Evolutionary conservation across 495 filamentous ascomycete genomes (phyloP).

Genomic region (Neurospora sublineolata): DNA sequence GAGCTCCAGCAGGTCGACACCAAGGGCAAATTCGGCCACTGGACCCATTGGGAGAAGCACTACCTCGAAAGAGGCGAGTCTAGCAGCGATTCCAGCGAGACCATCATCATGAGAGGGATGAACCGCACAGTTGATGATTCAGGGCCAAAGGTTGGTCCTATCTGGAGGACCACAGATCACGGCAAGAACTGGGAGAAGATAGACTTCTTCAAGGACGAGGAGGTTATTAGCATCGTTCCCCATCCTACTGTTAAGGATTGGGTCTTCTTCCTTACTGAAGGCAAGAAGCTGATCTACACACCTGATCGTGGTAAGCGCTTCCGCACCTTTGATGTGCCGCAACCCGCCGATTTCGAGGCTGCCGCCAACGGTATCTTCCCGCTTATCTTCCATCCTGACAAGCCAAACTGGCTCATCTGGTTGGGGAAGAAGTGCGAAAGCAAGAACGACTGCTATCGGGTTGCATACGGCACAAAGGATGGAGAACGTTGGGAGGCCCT

Average conservation of each 20-base stretch:
- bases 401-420: constrained; percentile 85
- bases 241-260: constrained; percentile 69
- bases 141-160: constrained; percentile 25
- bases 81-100: constrained; percentile 59
- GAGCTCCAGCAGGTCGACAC: constrained; percentile 41
- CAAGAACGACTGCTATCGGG: constrained; percentile 47
- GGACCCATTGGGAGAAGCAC: constrained; percentile 49
- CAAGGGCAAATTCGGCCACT: constrained; percentile 43
- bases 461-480: constrained; percentile 60
- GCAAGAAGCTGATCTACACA: constrained; percentile 62
- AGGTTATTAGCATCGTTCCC: constrained; percentile 56
- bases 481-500: constrained; percentile 65
- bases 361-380: constrained; percentile 22
- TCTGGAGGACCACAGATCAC: constrained; percentile 68
- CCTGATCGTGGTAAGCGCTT: constrained; percentile 60
- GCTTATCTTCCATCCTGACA: constrained; percentile 66
- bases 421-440: constrained; percentile 52
- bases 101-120: constrained; percentile 60
- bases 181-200: constrained; percentile 63
- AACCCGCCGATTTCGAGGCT: constrained; percentile 20
- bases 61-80: constrained; percentile 74
- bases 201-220: constrained; percentile 47
- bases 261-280: constrained; percentile 70
- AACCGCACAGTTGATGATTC: constrained; percentile 28
- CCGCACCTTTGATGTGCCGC: constrained; percentile 52